Evolutionary conservation across 2,329 filamentous ascomycete species (phyloP).

Genomic region (Cercospora nicotianae): DNA sequence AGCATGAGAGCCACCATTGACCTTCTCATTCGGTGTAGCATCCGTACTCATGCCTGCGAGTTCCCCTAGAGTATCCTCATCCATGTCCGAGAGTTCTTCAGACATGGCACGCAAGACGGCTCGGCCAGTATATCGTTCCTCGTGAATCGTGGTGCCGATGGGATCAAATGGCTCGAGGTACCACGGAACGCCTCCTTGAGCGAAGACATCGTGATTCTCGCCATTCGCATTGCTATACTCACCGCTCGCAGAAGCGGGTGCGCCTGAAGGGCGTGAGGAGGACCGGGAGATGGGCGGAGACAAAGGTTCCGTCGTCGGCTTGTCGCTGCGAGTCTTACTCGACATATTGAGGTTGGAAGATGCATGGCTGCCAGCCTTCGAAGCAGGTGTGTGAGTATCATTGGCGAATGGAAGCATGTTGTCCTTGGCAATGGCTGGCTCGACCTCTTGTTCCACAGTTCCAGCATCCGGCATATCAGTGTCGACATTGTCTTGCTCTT

Average conservation of each 20-base stretch:
- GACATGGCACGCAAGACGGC: conserved; percentile 73
- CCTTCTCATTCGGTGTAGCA: conserved; percentile 20
- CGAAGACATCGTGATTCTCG: conserved; percentile 45
- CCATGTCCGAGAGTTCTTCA: conserved; percentile 80
- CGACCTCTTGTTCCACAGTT: conserved; percentile 31
- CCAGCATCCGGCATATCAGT: conserved; percentile 37
- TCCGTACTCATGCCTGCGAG: conserved; percentile 30
- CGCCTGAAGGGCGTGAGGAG: conserved; percentile 22
- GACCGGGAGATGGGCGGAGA: conserved; percentile 39
- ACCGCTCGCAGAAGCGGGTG: conserved; percentile 18
- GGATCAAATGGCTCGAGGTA: conserved; percentile 81
- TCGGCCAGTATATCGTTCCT: conserved; percentile 71
- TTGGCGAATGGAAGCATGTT: conserved; percentile 23
- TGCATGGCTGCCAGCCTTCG: conserved; percentile 29
- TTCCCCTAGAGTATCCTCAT: conserved; percentile 83
- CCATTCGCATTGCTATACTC: conserved; percentile 18
- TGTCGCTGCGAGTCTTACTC: conserved; percentile 24
- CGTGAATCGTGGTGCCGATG: conserved; percentile 73
- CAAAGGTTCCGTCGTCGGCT: conserved; percentile 36
- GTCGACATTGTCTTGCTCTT: conserved; percentile 30
- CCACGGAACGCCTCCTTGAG: conserved; percentile 80
- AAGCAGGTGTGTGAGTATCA: conserved; percentile 28
- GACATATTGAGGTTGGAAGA: conserved; percentile 24
- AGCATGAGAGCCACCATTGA: conserved; percentile 6
- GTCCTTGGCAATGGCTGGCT: conserved; percentile 25